Base-by-base conservation (phyloP, 192 early-diverging fungal species). In the Podila clonocystis region DNA sequence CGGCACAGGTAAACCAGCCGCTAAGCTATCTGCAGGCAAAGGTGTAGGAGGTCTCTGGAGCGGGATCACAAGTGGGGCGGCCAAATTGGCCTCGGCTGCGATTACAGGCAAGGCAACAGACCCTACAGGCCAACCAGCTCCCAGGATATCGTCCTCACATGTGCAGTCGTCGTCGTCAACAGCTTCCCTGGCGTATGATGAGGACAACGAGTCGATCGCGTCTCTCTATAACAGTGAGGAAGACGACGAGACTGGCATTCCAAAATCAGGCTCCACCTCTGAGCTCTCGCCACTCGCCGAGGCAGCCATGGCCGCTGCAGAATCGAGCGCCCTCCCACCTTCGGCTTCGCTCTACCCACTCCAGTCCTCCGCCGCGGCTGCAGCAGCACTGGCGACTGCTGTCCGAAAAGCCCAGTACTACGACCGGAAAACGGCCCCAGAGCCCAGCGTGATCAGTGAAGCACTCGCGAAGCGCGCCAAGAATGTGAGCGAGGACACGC, bases 391-490 rank as follows among this genome's bases (percentile, higher is more conserved):
- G 30, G 26, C 48, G 49, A 50, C 71, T 7, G 62, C 58, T 4
- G 36, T 36, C 26, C 36, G 52, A 38, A 34, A 58, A 41, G 33
- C 33, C 38, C 29, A 68, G 33, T 11, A 62, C 12, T 71, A 74
- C 34, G 63, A 64, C 29, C 70, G 52, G n/a, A 72, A 58, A 45
- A 74, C 48, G 20, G 50, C 73, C 31, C 58, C 82, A 36, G 94
- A 95, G 34, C 96, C 96, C 24, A 88, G 90, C 29, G 70, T 83
- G 12, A 94, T 99, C 65, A 90, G 94, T 38, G 89, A 93, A 48
- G 93, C 95, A 4, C 85, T 99, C 30, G 91, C 96, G 22, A 83
- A 82, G 38, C 87, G 92, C 12, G 96, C 97, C 5, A 89, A 91
- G 64, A 84, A 86, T 41, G 92, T 94, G 6, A 92, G 92, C 75